Evolutionary conservation across 805 yeast species (phyloP).

Genomic region (Pichia scutulata): DNA sequence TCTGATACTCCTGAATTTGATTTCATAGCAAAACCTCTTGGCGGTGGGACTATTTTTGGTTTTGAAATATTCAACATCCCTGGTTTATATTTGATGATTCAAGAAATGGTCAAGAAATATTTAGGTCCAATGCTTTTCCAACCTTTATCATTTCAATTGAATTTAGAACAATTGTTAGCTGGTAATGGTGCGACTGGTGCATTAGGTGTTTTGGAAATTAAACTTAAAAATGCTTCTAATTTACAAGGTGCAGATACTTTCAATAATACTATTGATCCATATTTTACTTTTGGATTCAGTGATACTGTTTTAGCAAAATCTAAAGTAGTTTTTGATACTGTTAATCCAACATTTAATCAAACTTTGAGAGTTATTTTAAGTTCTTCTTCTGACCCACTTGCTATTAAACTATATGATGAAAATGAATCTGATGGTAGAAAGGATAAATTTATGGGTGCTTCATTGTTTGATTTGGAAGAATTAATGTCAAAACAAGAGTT

Average conservation of each 20-base stretch:
- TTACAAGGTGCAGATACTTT: slow-evolving; percentile 61
- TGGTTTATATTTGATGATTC: slow-evolving; percentile 74
- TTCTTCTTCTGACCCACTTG: slow-evolving; percentile 76
- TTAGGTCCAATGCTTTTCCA: slow-evolving; percentile 82
- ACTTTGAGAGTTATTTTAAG: slow-evolving; percentile 60
- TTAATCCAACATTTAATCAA: slow-evolving; percentile 79
- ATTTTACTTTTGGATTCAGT: slow-evolving; percentile 61
- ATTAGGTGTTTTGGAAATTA: slow-evolving; percentile 75
- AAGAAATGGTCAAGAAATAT: slow-evolving; percentile 78
- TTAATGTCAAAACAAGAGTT: slow-evolving; percentile 48
- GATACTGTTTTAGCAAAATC: slow-evolving; percentile 59
- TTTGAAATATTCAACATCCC: slow-evolving; percentile 87
- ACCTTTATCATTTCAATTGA: slow-evolving; percentile 90
- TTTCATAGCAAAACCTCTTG: slow-evolving; percentile 60
- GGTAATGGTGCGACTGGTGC: slow-evolving; percentile 76
- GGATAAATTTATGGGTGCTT: slow-evolving; percentile 74
- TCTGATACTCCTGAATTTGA: slow-evolving; percentile 86
- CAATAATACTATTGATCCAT: slow-evolving; percentile 87
- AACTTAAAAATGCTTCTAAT: slow-evolving; percentile 56
- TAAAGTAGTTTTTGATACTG: slow-evolving; percentile 57
- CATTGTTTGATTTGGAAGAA: slow-evolving; percentile 64
- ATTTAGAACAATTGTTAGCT: slow-evolving; percentile 81
- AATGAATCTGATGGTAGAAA: slow-evolving; percentile 54
- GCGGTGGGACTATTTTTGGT: slow-evolving; percentile 77
- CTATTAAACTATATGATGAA: slow-evolving; percentile 64